Conservation (phyloP, 2,329 filamentous ascomycete genomes). For the Xylariales sp. region DNA sequence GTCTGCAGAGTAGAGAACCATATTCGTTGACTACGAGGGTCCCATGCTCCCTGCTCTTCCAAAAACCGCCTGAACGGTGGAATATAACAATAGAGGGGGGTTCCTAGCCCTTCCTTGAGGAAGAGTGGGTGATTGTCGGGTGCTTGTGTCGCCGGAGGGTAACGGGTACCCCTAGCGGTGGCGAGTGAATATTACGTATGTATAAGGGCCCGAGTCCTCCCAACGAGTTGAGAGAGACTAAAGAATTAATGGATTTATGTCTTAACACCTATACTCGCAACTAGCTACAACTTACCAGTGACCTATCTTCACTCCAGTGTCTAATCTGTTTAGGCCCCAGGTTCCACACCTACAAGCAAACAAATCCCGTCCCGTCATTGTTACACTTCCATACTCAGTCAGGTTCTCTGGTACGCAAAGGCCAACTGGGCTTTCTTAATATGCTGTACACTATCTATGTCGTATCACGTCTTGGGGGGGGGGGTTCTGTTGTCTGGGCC, state of each 20-base stretch:
- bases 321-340: no score
- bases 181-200: no score
- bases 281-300: no score
- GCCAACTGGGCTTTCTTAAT: no score
- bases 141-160: no score
- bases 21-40: background rate
- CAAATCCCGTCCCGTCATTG: background rate
- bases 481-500: background rate
- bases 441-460: background rate
- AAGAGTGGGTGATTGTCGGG: background rate
- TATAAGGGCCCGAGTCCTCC: no score
- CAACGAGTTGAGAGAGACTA: no score
- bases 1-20: background rate
- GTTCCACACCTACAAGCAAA: background rate
- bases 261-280: no score
- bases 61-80: background rate
- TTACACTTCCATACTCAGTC: background rate
- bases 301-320: no score
- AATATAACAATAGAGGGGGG: background rate
- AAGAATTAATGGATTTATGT: no score
- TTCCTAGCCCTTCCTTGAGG: background rate
- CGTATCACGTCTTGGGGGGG: no score
- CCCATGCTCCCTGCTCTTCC: background rate
- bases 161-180: no score
- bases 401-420: background rate